Conservation (phyloP, 169 alveolate species). For the Plasmodium ovale region DNA sequence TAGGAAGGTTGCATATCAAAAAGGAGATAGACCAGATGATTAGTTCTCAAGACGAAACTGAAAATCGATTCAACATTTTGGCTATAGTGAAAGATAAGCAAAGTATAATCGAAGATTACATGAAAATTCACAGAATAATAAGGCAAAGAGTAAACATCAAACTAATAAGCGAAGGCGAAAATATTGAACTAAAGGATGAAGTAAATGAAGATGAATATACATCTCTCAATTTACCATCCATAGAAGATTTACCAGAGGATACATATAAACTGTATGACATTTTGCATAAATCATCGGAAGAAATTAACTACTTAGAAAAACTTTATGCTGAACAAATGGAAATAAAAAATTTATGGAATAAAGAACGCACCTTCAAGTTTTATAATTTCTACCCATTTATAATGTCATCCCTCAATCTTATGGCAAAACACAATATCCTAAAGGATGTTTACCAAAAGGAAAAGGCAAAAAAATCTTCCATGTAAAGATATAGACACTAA, state of each 20-base stretch:
- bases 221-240: conserved; percentile 2
- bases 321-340: conserved; percentile 27
- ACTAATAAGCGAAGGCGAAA: conserved; percentile 18
- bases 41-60: neutral
- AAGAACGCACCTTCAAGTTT: conserved; percentile 54
- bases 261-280: neutral
- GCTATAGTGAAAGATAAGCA: conserved; percentile 34
- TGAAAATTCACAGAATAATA: conserved; percentile 38
- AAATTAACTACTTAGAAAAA: conserved; percentile 20
- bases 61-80: conserved; percentile 31
- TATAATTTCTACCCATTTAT: conserved; percentile 52
- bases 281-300: neutral
- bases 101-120: conserved; percentile 3
- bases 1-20: conserved; percentile 30
- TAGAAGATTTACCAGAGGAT: conserved; percentile 17
- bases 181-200: conserved; percentile 20
- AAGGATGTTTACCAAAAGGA: conserved; percentile 46
- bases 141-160: conserved; percentile 24
- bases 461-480: conserved; percentile 11
- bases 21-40: conserved; percentile 28
- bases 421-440: conserved; percentile 58
- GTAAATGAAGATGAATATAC: conserved; percentile 37
- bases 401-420: conserved; percentile 39
- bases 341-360: conserved; percentile 22
- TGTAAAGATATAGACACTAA: no score